Conservation (phyloP, 192 early-diverging fungal species). For the Backusella circina region DNA sequence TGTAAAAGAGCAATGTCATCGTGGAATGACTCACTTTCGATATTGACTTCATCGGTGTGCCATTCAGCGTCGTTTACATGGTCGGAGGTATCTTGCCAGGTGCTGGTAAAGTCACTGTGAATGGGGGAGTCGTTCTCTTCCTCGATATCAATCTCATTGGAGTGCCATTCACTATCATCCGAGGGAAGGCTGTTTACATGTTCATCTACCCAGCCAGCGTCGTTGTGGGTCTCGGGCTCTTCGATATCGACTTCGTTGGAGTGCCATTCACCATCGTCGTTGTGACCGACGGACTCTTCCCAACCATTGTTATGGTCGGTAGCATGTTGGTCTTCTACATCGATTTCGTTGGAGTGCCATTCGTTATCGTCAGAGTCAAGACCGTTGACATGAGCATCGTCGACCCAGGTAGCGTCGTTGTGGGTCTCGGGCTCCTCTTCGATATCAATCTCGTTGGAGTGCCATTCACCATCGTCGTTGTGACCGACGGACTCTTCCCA, state of each 20-base stretch:
- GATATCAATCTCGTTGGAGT: neutral
- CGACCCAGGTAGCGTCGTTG: neutral
- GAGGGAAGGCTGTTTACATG: neutral
- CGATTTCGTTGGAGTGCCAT: neutral
- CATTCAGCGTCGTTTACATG: neutral
- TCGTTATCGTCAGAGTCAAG: neutral
- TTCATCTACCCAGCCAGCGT: neutral
- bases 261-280: neutral
- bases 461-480: constrained; percentile 2
- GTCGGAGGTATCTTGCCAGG: neutral
- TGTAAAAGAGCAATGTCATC: neutral
- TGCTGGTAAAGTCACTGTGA: neutral
- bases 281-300: neutral
- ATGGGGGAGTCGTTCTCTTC: neutral
- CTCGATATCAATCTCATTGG: neutral
- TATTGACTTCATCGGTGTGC: neutral
- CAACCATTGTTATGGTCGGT: neutral
- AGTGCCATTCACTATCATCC: neutral
- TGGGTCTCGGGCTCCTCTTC: neutral
- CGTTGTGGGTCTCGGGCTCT: neutral
- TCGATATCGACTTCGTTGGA: neutral
- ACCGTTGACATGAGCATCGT: neutral
- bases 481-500: too few species aligned
- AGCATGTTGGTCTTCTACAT: neutral
- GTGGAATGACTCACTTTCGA: neutral